phyloP scores from a whole-genome alignment of 2,329 filamentous ascomycete genomes.

The Fusarium citri region DNA sequence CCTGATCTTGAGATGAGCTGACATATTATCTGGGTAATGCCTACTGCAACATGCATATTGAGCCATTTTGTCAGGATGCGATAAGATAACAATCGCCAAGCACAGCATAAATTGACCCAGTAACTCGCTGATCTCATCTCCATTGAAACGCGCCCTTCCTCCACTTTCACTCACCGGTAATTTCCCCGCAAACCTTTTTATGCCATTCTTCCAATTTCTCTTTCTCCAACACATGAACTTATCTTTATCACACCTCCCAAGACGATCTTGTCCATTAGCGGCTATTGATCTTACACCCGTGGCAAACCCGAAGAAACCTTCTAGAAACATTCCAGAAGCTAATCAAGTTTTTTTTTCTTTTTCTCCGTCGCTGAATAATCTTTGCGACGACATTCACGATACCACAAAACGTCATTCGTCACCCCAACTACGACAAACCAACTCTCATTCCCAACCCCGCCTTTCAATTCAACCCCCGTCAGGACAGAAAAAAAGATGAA shows the following conservation, averaged over 20 bases:
- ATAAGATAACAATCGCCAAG: neutral
- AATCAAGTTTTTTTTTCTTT: neutral
- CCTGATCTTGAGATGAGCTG: neutral
- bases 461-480: neutral
- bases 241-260: neutral
- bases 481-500: neutral
- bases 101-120: neutral
- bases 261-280: neutral
- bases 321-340: constrained; percentile 30
- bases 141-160: neutral
- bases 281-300: neutral
- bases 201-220: neutral
- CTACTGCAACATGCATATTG: neutral
- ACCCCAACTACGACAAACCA: neutral
- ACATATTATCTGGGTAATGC: fast-evolving
- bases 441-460: neutral
- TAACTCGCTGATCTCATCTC: neutral
- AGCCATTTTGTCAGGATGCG: neutral
- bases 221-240: neutral
- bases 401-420: neutral
- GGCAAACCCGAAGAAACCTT: constrained; percentile 18
- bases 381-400: neutral
- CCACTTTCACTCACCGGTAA: neutral
- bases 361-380: constrained; percentile 18
- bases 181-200: neutral